Percentiles rank a stretch among this genome's conserved stretches.
Conservation (phyloP, 2,329 filamentous ascomycete species). For the Fonsecaea pedrosoi region DNA sequence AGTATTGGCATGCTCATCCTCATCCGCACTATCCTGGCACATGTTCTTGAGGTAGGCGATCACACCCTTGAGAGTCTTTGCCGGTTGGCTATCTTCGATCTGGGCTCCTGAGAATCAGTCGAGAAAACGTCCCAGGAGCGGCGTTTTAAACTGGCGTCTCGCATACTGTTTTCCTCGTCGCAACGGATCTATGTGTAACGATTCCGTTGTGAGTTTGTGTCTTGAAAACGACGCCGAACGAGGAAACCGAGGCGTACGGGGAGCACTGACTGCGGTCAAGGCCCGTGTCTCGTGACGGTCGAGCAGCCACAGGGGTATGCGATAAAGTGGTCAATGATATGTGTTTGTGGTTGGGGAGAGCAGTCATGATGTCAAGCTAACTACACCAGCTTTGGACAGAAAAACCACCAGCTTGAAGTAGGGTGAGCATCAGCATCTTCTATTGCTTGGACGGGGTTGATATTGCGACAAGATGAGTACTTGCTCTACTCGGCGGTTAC, state of each 20-base stretch:
- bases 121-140: conserved; percentile 6
- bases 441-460: neutral
- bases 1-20: neutral
- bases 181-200: neutral
- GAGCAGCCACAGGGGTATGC: neutral
- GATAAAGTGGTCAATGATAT: neutral
- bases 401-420: neutral
- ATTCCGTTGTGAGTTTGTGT: neutral
- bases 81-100: neutral
- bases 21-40: neutral
- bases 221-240: neutral
- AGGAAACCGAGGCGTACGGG: neutral
- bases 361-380: neutral
- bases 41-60: conserved; percentile 13
- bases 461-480: neutral
- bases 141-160: neutral
- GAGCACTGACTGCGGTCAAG: neutral
- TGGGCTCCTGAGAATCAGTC: neutral
- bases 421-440: neutral
- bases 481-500: neutral
- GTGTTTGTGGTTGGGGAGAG: neutral
- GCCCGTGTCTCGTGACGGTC: neutral
- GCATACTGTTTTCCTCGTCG: neutral
- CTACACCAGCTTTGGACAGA: neutral
- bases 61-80: neutral